A percentile compares a stretch with the other conserved stretches of the same genome.
Conservation (phyloP, 257 asterid genomes). For the Solanum lignicaule region DNA sequence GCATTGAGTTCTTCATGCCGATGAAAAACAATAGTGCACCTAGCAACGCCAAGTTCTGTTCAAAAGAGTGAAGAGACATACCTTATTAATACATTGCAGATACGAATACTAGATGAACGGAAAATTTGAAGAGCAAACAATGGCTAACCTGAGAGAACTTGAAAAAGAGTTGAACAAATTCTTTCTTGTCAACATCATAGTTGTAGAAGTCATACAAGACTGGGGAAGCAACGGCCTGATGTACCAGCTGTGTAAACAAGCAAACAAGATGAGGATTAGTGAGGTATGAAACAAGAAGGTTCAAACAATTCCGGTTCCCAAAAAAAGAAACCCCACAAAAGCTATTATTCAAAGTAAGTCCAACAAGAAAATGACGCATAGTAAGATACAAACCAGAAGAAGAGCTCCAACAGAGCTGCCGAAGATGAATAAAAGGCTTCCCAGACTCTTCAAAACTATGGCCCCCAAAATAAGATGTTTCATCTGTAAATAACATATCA, state of each 20-base stretch:
- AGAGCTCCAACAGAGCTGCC: constrained; percentile 82
- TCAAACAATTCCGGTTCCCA: background rate
- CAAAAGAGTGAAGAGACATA: background rate
- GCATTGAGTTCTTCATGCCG: constrained; percentile 86
- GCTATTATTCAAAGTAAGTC: background rate
- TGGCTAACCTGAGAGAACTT: constrained; percentile 71
- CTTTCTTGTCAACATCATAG: constrained; percentile 75
- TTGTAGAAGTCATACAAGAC: constrained; percentile 89
- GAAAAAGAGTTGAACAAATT: constrained; percentile 49
- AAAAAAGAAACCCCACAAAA: background rate
- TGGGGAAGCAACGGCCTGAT: constrained; percentile 65
- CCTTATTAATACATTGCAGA: background rate
- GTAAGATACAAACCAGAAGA: constrained; percentile 44
- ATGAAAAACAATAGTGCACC: constrained; percentile 81
- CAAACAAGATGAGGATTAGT: background rate
- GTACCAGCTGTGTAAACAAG: constrained; percentile 41
- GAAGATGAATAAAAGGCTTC: constrained; percentile 75
- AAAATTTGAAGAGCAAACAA: background rate
- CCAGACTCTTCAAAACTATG: constrained; percentile 59
- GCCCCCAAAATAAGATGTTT: constrained; percentile 68
- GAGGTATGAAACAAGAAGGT: background rate
- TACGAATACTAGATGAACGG: background rate
- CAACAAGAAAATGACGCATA: background rate
- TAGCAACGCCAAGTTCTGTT: constrained; percentile 64
- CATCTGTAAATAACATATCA: constrained; percentile 31